Evolutionary conservation across 139 green algal genomes (phyloP).

Genomic region (Volvox reticuliferus): DNA sequence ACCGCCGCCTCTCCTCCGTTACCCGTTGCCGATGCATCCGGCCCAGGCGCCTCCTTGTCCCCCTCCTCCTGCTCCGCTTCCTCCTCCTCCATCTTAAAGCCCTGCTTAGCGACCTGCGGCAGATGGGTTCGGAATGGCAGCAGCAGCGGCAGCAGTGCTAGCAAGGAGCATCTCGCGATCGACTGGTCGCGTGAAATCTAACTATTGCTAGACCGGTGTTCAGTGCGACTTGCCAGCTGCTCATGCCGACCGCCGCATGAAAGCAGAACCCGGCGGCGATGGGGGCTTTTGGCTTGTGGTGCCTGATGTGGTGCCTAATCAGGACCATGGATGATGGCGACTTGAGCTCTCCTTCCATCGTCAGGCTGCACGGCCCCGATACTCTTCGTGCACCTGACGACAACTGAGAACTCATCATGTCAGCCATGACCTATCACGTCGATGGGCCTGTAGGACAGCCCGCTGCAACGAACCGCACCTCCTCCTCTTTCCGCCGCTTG

Average conservation of each 20-base stretch:
- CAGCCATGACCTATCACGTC: not conserved
- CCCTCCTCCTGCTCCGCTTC: conserved; percentile 14
- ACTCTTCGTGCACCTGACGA: no score
- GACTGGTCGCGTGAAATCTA: no score
- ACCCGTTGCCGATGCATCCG: not conserved
- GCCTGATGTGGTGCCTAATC: no score
- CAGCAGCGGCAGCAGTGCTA: not conserved
- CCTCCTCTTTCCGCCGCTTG: conserved; percentile 26
- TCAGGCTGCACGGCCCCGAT: no score
- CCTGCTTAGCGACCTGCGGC: conserved; percentile 19
- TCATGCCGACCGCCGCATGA: no score
- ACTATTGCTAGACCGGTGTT: no score
- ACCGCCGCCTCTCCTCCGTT: not conserved
- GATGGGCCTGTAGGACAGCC: not conserved
- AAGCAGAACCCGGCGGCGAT: no score
- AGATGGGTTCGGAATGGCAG: not conserved
- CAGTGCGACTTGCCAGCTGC: no score
- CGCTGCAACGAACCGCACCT: not conserved
- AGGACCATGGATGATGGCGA: no score
- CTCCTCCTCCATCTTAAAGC: conserved; percentile 26
- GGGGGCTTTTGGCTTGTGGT: no score
- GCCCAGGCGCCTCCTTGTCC: no score
- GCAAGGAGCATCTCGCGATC: not conserved
- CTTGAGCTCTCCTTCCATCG: no score
- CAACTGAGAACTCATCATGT: not conserved